Evolutionary conservation across 495 filamentous ascomycete species (phyloP), one percentile per base, ranked within the genome.

Genomic region (Hypoxylon lienhwacheense): DNA sequence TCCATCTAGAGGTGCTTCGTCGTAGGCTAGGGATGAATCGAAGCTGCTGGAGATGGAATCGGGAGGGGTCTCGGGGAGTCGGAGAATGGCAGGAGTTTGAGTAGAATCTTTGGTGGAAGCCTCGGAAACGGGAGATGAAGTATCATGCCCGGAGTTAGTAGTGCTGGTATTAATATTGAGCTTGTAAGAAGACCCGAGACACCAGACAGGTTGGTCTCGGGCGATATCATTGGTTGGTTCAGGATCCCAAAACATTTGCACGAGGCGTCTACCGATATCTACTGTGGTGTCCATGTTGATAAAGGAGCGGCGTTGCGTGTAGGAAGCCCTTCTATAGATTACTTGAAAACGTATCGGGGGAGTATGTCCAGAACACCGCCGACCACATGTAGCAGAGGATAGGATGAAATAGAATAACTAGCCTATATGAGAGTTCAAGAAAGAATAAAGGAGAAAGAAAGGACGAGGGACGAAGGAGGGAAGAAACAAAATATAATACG

Each of bases 221-320:
- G 70, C 67, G 44, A 87, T 77, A 62, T 95, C 89, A 68, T 97
- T 96, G 59, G 80, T 81, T 19, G 93, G 92, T 59, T 92, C 85
- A 0, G 92, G 90, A 57, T 97, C 95, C 90, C 92, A 99, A 58
- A 97, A 89, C 72, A 88, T 91, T 64, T 91, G 88, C 22, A 97
- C 83, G 49, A 98, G 82, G 49, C 88, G 85, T 69, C 90, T 90
- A 73, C 71, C 68, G 16, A 73, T 49, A 15, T 70, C 72, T 26
- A 72, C 69, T 8, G 75, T 72, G 17, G 66, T 66, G 41, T 76
- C 74, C 74, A 77, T 73, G 25, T 62, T 65, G 49, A 14, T 16
- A 47, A 34, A 36, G 7, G 12, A n/a, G 20, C 16, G 11, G 21
- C 22, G 24, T 16, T 22, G n/a, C n/a, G n/a, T n/a, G 12, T 35